phyloP scores from a whole-genome alignment of 1,284 basidiomycete species.

The Kwoniella shivajii region DNA sequence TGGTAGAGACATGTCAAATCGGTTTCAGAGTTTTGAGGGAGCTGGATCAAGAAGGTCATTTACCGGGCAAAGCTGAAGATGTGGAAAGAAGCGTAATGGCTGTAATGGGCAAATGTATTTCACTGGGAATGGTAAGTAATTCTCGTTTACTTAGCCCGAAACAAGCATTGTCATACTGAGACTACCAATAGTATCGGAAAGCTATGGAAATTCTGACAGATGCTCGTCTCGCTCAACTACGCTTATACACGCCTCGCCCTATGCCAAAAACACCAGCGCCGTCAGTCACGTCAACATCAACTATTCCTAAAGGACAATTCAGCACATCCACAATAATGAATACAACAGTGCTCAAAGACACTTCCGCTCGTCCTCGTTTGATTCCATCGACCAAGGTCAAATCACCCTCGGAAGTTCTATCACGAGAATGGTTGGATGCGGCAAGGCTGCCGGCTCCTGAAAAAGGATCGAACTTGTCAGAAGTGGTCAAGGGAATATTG shows the following conservation, averaged over 20 bases:
- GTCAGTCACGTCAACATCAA: not conserved
- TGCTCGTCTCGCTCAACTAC: constrained; percentile 21
- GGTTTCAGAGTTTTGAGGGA: constrained; percentile 30
- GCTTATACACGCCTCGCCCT: constrained; percentile 24
- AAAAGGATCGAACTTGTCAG: constrained; percentile 11
- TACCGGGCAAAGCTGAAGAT: constrained; percentile 25
- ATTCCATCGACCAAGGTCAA: not conserved
- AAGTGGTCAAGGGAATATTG: constrained; percentile 13
- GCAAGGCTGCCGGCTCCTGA: constrained; percentile 7
- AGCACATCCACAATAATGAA: constrained; percentile 4
- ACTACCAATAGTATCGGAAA: constrained; percentile 22
- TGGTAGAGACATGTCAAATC: constrained; percentile 8
- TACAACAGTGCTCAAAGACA: not conserved
- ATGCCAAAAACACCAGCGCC: not conserved
- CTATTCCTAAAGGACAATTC: not conserved
- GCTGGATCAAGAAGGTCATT: constrained; percentile 15
- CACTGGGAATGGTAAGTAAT: constrained; percentile 38
- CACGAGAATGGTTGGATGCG: constrained; percentile 11
- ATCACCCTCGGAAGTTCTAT: not conserved
- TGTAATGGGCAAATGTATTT: constrained; percentile 24
- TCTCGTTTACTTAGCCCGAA: not conserved
- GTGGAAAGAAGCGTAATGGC: constrained; percentile 33
- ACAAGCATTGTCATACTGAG: not conserved
- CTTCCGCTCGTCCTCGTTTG: not conserved
- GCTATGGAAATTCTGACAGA: constrained; percentile 26